Evolutionary conservation across 2,329 filamentous ascomycete species (phyloP), one percentile per base, ranked within the genome.

Genomic region (Botrytis fabae): DNA sequence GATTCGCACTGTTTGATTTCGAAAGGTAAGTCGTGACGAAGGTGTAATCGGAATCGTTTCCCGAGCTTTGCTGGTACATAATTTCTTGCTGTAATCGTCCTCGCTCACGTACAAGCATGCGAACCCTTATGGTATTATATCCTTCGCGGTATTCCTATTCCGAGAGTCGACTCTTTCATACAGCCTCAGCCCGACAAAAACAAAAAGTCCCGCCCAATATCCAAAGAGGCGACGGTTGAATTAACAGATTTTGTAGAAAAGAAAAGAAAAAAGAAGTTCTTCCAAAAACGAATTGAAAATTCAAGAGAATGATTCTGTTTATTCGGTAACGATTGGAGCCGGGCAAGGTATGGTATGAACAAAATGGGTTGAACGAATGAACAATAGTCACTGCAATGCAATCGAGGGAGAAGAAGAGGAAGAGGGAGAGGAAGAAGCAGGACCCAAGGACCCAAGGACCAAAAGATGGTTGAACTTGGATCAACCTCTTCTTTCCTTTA

Each of bases 281-380:
- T 63, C 69, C 69, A 57, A 65, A 72, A 60, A 48, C 46, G 63
- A 51, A 69, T 72, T 72, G 70, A 69, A 69, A 57, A 46, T 69
- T 69, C 70, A 69, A 72, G 68, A 64, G 70, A 69, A 51, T 72
- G 70, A 72, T 66, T 68, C 35, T 32, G 65, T 64, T 64, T 51
- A 44, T 60, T 46, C 54, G 63, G 42, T 62, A 51, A 46, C 57
- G 44, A 63, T 46, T 46, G 28, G 57, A 63, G 44, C 44, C 42
- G 66, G 38, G 22, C 28, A 59, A 48, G 22, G n/a, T 22, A 57
- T 42, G 22, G n/a, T 22, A 57, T 42, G 48, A 42, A 44, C 25
- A 40, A 16, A 32, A 38, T 28, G 35, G 22, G 10, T 32, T 25
- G 57, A 22, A 44, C 10, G 42, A 62, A n/a, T 35, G 38, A 44